A percentile compares a stretch with the other conserved stretches of the same genome.
Conservation (phyloP, 345 rosid genomes). For the Clausena lansium region DNA sequence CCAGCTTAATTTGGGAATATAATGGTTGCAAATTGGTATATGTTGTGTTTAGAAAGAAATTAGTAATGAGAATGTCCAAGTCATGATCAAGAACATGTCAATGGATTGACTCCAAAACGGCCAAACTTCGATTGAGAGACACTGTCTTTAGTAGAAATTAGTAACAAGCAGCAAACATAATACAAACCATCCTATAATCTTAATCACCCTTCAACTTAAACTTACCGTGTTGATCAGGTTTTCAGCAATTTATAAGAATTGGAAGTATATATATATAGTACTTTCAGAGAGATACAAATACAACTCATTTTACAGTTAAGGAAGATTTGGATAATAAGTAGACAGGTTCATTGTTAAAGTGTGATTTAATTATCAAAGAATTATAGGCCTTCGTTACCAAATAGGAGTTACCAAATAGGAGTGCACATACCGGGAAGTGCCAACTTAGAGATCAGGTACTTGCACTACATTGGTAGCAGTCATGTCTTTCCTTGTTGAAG, state of each 20-base stretch:
- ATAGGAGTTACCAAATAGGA: background rate
- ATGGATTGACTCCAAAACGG: no score
- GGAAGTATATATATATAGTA: background rate
- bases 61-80: no score
- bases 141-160: no score
- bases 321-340: background rate
- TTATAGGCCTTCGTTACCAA: background rate
- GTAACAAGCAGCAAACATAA: background rate
- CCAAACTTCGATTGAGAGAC: no score
- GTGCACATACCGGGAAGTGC: background rate
- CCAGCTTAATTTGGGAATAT: no score
- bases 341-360: background rate
- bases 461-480: slow-evolving; percentile 29
- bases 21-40: no score
- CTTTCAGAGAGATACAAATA: background rate
- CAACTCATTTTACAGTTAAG: background rate
- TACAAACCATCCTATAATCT: background rate
- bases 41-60: no score
- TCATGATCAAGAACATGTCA: no score
- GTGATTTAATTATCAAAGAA: background rate
- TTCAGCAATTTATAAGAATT: background rate
- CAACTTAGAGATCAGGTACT: slow-evolving; percentile 27
- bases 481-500: slow-evolving; percentile 47
- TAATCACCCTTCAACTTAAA: background rate
- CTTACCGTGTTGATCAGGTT: background rate